phyloP scores from a whole-genome alignment of 306 rosid species.

The Cucumis cinereus region DNA sequence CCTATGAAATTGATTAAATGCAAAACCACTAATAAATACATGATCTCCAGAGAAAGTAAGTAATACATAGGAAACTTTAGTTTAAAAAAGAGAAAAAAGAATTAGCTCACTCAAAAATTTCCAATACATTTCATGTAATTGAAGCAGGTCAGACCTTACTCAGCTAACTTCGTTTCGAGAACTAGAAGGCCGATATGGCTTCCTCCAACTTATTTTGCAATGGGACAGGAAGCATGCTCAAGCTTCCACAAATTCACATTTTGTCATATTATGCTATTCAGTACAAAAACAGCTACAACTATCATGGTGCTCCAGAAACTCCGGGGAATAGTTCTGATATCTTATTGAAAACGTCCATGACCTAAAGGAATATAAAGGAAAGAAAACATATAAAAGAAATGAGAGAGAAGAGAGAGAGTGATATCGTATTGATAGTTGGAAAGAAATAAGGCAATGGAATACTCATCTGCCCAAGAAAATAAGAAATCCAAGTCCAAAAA shows the following conservation, averaged over 20 bases:
- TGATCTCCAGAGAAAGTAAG: background rate
- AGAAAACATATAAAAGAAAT: background rate
- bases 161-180: background rate
- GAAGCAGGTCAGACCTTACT: background rate
- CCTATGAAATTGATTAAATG: background rate
- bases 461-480: background rate
- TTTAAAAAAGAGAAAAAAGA: background rate
- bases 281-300: background rate
- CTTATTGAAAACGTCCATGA: constrained; percentile 86
- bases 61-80: background rate
- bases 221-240: background rate
- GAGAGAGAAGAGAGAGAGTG: background rate
- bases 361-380: constrained; percentile 26
- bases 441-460: background rate
- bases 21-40: background rate
- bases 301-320: constrained; percentile 59
- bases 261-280: background rate
- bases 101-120: background rate
- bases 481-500: background rate
- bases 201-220: background rate
- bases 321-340: constrained; percentile 97
- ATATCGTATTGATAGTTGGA: background rate
- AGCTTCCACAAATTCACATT: background rate
- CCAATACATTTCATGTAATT: background rate
- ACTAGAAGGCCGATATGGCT: background rate